Evolutionary conservation across 2,329 filamentous ascomycete species (phyloP).

Genomic region (Macroventuria anomochaeta): DNA sequence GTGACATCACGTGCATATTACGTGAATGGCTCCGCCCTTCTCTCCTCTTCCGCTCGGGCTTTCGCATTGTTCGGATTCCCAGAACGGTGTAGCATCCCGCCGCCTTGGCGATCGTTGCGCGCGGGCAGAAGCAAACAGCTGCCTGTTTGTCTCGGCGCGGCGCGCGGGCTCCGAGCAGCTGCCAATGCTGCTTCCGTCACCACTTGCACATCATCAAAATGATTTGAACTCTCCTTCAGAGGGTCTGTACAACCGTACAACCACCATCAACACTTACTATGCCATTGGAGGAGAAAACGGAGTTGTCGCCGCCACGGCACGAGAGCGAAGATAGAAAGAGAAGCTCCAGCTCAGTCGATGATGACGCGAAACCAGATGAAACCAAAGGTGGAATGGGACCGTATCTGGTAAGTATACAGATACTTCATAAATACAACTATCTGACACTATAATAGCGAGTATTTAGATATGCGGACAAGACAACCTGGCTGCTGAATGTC

Average conservation of each 20-base stretch:
- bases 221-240: not conserved
- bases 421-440: not conserved
- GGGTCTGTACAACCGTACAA: not conserved
- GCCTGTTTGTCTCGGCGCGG: constrained; percentile 1
- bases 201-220: not conserved
- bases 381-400: constrained; percentile 26
- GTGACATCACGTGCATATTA: not conserved
- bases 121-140: constrained; percentile 2
- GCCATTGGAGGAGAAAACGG: constrained; percentile 16
- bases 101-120: constrained; percentile 1
- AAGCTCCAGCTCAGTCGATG: constrained; percentile 1
- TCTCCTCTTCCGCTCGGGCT: not conserved
- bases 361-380: constrained; percentile 17
- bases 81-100: not conserved
- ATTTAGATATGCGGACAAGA: constrained; percentile 44
- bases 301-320: constrained; percentile 5
- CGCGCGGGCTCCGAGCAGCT: too few relatives aligned
- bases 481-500: constrained; percentile 41
- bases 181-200: too few relatives aligned
- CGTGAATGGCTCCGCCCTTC: not conserved
- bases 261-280: constrained; percentile 4
- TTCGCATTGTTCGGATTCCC: not conserved
- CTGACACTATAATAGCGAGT: constrained; percentile 37
- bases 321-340: constrained; percentile 13
- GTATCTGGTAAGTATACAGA: constrained; percentile 32